Percentiles rank a stretch among this genome's conserved stretches.
phyloP scores from a whole-genome alignment of 352 stramenopile species.

The Globisporangium cystogenes region DNA sequence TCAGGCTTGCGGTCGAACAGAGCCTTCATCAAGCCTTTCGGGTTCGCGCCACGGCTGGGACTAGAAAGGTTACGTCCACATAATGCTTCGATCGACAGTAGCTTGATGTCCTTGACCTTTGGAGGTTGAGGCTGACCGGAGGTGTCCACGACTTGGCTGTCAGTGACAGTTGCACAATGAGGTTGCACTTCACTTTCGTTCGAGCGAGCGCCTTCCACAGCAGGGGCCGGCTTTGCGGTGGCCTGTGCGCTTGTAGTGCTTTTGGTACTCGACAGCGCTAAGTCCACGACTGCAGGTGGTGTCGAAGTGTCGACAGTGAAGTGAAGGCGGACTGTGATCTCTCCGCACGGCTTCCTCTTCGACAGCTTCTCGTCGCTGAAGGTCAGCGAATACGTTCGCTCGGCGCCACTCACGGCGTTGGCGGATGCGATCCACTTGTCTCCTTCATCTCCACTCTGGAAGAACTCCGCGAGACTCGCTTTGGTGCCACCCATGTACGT shows the following conservation, averaged over 20 bases:
- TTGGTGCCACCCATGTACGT: conserved; percentile 40
- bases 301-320: conserved; percentile 9
- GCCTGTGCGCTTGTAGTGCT: neutral
- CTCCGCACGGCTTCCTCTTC: conserved; percentile 28
- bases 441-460: conserved; percentile 2
- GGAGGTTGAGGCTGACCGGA: neutral
- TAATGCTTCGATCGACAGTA: conserved; percentile 28
- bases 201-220: too few relatives aligned
- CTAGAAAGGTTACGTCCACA: conserved; percentile 24
- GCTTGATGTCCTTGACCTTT: conserved; percentile 21
- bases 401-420: neutral
- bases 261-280: neutral
- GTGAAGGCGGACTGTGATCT: conserved; percentile 30
- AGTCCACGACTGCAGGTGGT: neutral
- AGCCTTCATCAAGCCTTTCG: conserved; percentile 30
- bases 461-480: conserved; percentile 25
- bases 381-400: conserved; percentile 14
- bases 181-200: too few relatives aligned
- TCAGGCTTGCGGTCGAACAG: conserved; percentile 39
- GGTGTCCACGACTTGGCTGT: neutral
- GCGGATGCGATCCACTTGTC: conserved; percentile 6
- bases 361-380: conserved; percentile 30
- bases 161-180: neutral
- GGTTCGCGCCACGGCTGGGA: conserved; percentile 12
- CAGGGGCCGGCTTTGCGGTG: too few relatives aligned